Percentiles rank a stretch among this genome's conserved stretches.
Evolutionary conservation across 1,284 basidiomycete species (phyloP).

Genomic region (Earliella scabrosa): DNA sequence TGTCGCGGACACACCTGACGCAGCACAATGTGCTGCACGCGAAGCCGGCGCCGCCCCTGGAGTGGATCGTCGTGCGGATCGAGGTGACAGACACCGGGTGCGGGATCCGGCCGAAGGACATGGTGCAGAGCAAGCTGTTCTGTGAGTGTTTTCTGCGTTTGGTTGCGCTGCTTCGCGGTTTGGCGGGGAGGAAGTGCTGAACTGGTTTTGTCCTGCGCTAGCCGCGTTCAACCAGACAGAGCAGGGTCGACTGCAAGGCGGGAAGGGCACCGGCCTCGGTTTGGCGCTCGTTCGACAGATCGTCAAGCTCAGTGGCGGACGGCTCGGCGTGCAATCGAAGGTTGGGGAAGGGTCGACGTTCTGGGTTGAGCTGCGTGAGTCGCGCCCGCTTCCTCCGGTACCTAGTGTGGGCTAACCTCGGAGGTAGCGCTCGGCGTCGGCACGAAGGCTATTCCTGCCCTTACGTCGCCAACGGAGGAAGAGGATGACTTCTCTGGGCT

Average conservation of each 20-base stretch:
- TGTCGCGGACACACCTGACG: slow-evolving; percentile 52
- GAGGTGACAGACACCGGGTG: slow-evolving; percentile 84
- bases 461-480: slow-evolving; percentile 20
- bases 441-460: slow-evolving; percentile 33
- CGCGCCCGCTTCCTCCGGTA: no score
- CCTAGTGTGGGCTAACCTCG: not conserved
- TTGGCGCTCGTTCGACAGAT: slow-evolving; percentile 90
- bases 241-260: slow-evolving; percentile 82
- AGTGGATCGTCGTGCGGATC: slow-evolving; percentile 76
- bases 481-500: slow-evolving; percentile 16
- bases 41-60: slow-evolving; percentile 41
- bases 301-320: slow-evolving; percentile 81
- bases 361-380: slow-evolving; percentile 75
- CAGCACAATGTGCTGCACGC: slow-evolving; percentile 52
- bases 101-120: slow-evolving; percentile 75
- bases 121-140: slow-evolving; percentile 76
- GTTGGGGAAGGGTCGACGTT: slow-evolving; percentile 71
- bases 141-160: slow-evolving; percentile 58
- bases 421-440: slow-evolving; percentile 44
- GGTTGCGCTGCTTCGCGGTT: no score
- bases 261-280: slow-evolving; percentile 89
- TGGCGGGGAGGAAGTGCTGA: no score
- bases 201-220: slow-evolving; percentile 26
- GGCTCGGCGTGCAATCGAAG: slow-evolving; percentile 75
- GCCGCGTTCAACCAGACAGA: slow-evolving; percentile 82